Percentiles rank a stretch among this genome's conserved stretches.
phyloP scores from a whole-genome alignment of 306 rosid species.

The Quercus berberidifolia region DNA sequence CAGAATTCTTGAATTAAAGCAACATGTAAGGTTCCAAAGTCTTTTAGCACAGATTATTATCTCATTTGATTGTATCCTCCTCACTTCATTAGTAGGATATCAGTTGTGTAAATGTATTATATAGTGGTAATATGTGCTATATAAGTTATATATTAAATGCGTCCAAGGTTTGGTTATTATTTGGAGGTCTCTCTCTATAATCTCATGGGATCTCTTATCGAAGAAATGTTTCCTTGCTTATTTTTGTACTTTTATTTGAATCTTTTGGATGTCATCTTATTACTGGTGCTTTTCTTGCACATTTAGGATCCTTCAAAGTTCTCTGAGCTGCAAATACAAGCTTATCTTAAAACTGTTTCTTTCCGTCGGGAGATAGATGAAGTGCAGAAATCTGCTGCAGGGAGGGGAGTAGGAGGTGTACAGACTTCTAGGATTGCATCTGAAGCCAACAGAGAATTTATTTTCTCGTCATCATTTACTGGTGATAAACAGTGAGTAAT shows the following conservation, averaged over 20 bases:
- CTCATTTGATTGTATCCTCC: not conserved
- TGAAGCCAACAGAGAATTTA: slow-evolving; percentile 86
- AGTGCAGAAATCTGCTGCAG: slow-evolving; percentile 87
- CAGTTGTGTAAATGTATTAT: not conserved
- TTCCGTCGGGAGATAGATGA: slow-evolving; percentile 90
- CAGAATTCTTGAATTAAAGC: not conserved
- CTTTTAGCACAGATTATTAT: not conserved
- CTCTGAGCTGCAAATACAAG: slow-evolving; percentile 92
- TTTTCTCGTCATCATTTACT: slow-evolving; percentile 85
- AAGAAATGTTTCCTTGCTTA: slow-evolving; percentile 11
- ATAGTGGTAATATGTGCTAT: not conserved
- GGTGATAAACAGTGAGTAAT: slow-evolving; percentile 85
- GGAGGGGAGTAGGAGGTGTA: slow-evolving; percentile 79
- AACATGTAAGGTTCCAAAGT: not conserved
- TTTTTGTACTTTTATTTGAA: slow-evolving; percentile 2
- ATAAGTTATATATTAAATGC: not conserved
- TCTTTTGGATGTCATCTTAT: slow-evolving; percentile 19
- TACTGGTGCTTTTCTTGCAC: slow-evolving; percentile 23
- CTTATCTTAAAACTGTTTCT: slow-evolving; percentile 96
- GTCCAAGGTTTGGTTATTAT: not conserved
- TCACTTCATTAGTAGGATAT: not conserved
- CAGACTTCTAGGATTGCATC: slow-evolving; percentile 92
- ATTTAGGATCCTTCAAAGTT: slow-evolving; percentile 81
- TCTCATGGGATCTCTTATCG: not conserved
- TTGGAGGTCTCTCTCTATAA: not conserved